Evolutionary conservation across 495 filamentous ascomycete genomes (phyloP).

Genomic region (Apodospora peruviana): DNA sequence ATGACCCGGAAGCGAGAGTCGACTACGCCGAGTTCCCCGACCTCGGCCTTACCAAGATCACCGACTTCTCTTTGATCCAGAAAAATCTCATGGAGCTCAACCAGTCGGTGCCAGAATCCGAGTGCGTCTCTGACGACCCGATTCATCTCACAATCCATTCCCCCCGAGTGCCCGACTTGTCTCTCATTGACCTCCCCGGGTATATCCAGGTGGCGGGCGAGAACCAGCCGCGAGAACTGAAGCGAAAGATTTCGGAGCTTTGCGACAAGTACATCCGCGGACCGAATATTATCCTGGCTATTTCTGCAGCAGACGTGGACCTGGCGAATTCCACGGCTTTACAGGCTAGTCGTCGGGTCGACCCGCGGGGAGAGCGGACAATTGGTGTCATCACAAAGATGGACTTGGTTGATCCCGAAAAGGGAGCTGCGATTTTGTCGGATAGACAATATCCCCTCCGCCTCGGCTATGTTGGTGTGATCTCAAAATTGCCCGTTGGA

Average conservation of each 20-base stretch:
- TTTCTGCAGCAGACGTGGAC: conserved; percentile 96
- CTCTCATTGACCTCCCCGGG: conserved; percentile 91
- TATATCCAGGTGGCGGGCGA: conserved; percentile 93
- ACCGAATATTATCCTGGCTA: conserved; percentile 93
- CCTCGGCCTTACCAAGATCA: conserved; percentile 81
- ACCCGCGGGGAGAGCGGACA: conserved; percentile 90
- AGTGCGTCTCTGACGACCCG: conserved; percentile 94
- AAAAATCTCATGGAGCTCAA: conserved; percentile 93
- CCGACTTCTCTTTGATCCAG: conserved; percentile 90
- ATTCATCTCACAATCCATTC: conserved; percentile 95
- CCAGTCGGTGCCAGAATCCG: conserved; percentile 77
- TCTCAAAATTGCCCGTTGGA: conserved; percentile 67
- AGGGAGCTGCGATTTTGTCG: conserved; percentile 69
- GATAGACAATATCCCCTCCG: conserved; percentile 93
- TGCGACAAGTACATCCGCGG: conserved; percentile 98
- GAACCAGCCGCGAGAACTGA: conserved; percentile 86
- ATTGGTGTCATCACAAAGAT: conserved; percentile 99
- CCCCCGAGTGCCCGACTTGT: conserved; percentile 91
- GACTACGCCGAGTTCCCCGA: conserved; percentile 98
- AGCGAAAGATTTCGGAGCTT: conserved; percentile 91
- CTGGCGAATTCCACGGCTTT: conserved; percentile 93
- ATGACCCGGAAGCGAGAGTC: conserved; percentile 81
- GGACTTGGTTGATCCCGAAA: conserved; percentile 85
- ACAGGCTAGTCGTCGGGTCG: conserved; percentile 82
- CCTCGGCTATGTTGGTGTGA: conserved; percentile 95